Percentiles rank a stretch among this genome's conserved stretches.
Conservation (phyloP, 345 rosid species). For the Theobroma cacao region DNA sequence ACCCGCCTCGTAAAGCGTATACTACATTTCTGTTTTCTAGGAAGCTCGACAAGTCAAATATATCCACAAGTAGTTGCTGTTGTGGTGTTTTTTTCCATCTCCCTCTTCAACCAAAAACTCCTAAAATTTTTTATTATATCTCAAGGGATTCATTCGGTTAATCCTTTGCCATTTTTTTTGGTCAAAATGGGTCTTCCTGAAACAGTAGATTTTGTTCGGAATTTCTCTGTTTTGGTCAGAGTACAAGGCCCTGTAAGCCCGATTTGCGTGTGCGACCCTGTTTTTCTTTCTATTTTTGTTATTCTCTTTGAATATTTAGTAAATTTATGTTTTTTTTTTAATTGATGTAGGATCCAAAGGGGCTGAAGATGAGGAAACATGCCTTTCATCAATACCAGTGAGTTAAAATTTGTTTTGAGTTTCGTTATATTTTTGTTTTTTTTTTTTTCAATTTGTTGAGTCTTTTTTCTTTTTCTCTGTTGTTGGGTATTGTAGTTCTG, state of each 20-base stretch:
- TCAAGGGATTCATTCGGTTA: background rate
- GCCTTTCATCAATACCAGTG: constrained; percentile 88
- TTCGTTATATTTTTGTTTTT: background rate
- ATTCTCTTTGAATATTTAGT: background rate
- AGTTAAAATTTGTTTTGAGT: constrained; percentile 22
- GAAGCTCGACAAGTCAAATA: background rate
- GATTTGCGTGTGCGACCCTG: background rate
- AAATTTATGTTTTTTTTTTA: background rate
- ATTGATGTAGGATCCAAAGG: constrained; percentile 69
- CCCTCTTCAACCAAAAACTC: background rate
- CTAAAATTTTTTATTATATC: background rate
- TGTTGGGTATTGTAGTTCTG: constrained; percentile 49
- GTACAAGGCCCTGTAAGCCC: constrained; percentile 77
- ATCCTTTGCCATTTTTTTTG: too few species aligned
- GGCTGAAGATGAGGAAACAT: constrained; percentile 86
- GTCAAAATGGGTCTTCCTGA: constrained; percentile 55
- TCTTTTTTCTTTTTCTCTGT: background rate
- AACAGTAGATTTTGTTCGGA: constrained; percentile 47
- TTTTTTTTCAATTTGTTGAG: background rate
- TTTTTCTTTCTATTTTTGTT: background rate
- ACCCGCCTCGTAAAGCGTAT: background rate
- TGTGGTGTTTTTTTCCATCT: background rate
- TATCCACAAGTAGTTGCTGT: too few species aligned
- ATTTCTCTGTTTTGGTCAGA: constrained; percentile 75
- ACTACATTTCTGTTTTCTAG: too few species aligned